Conservation (phyloP, 345 rosid species). For the Angophora floribunda region DNA sequence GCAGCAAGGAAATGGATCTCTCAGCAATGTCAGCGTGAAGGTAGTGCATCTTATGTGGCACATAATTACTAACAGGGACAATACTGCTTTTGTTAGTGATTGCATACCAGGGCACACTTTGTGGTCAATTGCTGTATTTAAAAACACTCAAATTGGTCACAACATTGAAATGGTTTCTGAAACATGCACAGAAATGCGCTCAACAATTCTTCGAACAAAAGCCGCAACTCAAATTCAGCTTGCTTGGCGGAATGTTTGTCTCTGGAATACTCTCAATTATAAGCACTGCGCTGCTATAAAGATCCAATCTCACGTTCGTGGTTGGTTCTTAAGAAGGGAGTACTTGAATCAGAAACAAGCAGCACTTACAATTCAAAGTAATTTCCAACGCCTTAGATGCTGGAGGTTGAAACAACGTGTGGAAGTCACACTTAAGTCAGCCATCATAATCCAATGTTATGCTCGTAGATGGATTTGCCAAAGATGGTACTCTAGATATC, state of each 20-base stretch:
- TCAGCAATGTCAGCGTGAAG: constrained; percentile 1
- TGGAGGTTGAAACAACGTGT: constrained; percentile 14
- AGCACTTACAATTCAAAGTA: constrained; percentile 26
- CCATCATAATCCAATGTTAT: constrained; percentile 49
- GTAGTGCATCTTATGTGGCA: background rate
- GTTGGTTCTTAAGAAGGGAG: constrained; percentile 33
- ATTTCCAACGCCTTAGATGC: constrained; percentile 16
- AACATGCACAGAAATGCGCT: background rate
- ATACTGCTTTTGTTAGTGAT: background rate
- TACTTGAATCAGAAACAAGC: constrained; percentile 28
- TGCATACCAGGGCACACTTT: background rate
- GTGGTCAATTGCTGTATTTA: background rate
- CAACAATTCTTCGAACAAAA: constrained; percentile 3
- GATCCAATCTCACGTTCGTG: constrained; percentile 35
- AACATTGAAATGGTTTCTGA: background rate
- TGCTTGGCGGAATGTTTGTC: constrained; percentile 33
- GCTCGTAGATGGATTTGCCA: constrained; percentile 52
- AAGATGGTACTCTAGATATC: constrained; percentile 12
- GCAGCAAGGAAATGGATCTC: constrained; percentile 47
- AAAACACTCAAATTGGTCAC: constrained; percentile 9
- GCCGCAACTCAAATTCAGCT: constrained; percentile 53
- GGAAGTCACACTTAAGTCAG: constrained; percentile 26
- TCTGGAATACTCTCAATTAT: constrained; percentile 1
- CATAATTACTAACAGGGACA: background rate
- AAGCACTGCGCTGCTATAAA: constrained; percentile 33